Evolutionary conservation across 78 protist genomes (phyloP).

Genomic region (Andalucia godoyi): DNA sequence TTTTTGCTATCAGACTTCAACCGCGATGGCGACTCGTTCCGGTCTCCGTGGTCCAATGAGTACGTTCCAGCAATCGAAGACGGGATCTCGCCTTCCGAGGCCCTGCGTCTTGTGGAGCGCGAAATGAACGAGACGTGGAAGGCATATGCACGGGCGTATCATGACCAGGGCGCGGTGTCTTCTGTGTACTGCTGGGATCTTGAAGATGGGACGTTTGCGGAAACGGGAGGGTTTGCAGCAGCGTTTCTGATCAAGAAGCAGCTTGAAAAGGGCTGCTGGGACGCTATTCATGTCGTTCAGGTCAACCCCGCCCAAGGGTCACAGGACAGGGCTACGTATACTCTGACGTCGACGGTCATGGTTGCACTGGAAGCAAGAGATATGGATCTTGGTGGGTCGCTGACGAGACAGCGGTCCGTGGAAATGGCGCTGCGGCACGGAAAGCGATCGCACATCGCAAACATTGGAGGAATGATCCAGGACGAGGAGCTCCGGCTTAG

Average conservation of each 20-base stretch:
- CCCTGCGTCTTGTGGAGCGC: background rate
- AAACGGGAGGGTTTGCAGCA: background rate
- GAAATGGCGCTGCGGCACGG: background rate
- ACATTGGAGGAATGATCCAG: background rate
- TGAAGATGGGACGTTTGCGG: no score
- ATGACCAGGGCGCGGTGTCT: background rate
- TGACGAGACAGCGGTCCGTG: slow-evolving; percentile 4
- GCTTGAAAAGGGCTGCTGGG: background rate
- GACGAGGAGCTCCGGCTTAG: background rate
- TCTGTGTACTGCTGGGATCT: background rate
- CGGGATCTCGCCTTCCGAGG: background rate
- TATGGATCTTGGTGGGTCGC: background rate
- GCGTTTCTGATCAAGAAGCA: background rate
- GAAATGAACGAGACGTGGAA: background rate
- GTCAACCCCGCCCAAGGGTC: background rate
- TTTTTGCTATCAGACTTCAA: slow-evolving; percentile 2
- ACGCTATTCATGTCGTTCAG: slow-evolving; percentile 4
- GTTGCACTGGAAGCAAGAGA: background rate
- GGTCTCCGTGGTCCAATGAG: background rate
- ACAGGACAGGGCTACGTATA: background rate
- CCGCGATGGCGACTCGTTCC: slow-evolving; percentile 6
- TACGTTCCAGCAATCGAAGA: background rate
- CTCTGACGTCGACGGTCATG: slow-evolving; percentile 1
- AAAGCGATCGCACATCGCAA: background rate
- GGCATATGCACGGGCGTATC: background rate